Evolutionary conservation across 2,329 filamentous ascomycete species (phyloP).

Genomic region (Aspergillus sp.): DNA sequence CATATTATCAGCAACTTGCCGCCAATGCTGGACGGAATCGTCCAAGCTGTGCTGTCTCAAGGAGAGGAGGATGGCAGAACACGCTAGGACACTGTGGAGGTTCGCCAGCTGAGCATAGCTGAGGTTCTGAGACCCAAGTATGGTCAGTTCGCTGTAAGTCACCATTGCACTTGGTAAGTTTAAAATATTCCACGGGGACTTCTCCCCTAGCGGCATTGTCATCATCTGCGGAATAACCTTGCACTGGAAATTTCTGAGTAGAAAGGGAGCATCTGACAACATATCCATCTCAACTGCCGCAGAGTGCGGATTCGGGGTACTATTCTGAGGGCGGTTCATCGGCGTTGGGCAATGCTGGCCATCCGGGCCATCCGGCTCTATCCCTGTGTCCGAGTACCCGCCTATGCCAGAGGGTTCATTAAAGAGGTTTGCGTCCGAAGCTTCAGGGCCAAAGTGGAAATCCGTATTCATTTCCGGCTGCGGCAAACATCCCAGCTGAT

Average conservation of each 20-base stretch:
- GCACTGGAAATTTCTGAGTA: slow-evolving; percentile 24
- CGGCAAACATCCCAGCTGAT: too few species aligned
- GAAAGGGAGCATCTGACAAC: slow-evolving; percentile 14
- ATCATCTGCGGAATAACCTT: slow-evolving; percentile 22
- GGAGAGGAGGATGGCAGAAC: slow-evolving; percentile 18
- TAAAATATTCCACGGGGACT: slow-evolving; percentile 26
- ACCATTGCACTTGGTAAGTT: slow-evolving; percentile 22
- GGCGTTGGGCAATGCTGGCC: slow-evolving; percentile 1
- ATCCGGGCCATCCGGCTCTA: not conserved
- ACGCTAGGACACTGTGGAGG: slow-evolving; percentile 21
- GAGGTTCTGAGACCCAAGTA: slow-evolving; percentile 16
- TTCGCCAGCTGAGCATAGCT: slow-evolving; percentile 24
- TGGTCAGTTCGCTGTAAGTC: slow-evolving; percentile 22
- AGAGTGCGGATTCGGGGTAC: slow-evolving; percentile 6
- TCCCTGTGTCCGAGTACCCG: too few species aligned
- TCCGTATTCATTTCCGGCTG: slow-evolving; percentile 7
- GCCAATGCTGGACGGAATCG: slow-evolving; percentile 16
- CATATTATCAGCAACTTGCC: slow-evolving; percentile 13
- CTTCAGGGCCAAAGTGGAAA: not conserved
- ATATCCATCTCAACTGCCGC: slow-evolving; percentile 6
- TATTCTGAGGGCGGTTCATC: slow-evolving; percentile 2
- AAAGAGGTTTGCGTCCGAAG: not conserved
- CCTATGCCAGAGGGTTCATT: not conserved
- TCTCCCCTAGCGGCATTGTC: slow-evolving; percentile 20
- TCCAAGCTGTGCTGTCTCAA: slow-evolving; percentile 7